Percentiles rank a stretch among this genome's conserved stretches.
Evolutionary conservation across 1,284 basidiomycete genomes (phyloP).

Genomic region (Cystobasidium slooffiae): DNA sequence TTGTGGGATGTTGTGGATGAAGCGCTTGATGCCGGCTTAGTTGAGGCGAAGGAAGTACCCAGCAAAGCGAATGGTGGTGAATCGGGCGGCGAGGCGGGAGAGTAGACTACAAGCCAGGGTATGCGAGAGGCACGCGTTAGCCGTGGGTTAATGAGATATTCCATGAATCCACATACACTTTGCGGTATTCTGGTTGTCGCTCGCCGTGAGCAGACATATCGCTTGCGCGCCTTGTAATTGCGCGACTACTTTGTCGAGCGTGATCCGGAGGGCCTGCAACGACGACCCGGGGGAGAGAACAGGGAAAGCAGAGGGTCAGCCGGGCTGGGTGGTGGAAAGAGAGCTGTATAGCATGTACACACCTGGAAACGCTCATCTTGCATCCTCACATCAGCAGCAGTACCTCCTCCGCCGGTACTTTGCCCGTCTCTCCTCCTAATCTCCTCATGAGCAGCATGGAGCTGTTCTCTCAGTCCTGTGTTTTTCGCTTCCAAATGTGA

Average conservation of each 20-base stretch:
- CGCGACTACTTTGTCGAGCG: conserved; percentile 39
- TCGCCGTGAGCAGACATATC: conserved; percentile 19
- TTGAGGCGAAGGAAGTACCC: background rate
- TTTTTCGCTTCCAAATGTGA: conserved; percentile 48
- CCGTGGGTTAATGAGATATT: background rate
- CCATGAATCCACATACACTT: background rate
- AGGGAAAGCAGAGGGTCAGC: background rate
- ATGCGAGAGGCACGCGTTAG: background rate
- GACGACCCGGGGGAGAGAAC: background rate
- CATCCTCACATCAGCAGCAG: conserved; percentile 2
- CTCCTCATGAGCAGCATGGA: conserved; percentile 40
- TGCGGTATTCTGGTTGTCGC: conserved; percentile 12
- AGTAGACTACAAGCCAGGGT: conserved; percentile 4
- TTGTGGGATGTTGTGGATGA: conserved; percentile 10
- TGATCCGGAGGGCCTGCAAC: conserved; percentile 25
- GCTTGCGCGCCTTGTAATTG: conserved; percentile 40
- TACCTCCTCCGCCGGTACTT: background rate
- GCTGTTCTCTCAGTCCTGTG: conserved; percentile 36
- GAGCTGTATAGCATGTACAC: background rate
- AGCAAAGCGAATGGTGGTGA: conserved; percentile 24
- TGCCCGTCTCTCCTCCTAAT: conserved; percentile 26
- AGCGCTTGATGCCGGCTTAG: background rate
- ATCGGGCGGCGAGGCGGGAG: conserved; percentile 28
- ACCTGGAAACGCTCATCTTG: conserved; percentile 10
- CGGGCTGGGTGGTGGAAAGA: background rate